Evolutionary conservation across 257 asterid genomes (phyloP).

Genomic region (Lycium barbarum): DNA sequence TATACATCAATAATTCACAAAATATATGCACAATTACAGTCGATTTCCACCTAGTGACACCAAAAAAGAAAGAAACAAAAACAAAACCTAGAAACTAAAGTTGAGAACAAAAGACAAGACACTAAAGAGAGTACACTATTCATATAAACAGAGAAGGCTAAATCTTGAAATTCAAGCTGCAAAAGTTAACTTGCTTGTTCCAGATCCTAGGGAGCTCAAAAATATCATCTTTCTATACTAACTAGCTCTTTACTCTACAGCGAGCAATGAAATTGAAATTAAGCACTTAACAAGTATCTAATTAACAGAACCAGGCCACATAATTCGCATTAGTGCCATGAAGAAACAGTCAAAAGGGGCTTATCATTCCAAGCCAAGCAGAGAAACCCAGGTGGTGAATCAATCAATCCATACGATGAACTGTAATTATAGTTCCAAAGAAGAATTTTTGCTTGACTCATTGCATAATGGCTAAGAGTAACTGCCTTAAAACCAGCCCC

Average conservation of each 20-base stretch:
- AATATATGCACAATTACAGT: constrained; percentile 42
- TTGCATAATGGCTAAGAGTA: constrained; percentile 80
- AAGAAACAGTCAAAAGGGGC: constrained; percentile 86
- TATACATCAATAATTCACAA: constrained; percentile 20
- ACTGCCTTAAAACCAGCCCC: constrained; percentile 75
- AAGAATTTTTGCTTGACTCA: constrained; percentile 85
- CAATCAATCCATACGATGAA: constrained; percentile 62
- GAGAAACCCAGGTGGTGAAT: constrained; percentile 78
- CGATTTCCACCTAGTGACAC: constrained; percentile 29
- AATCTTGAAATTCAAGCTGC: constrained; percentile 16
- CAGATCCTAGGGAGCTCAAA: constrained; percentile 39
- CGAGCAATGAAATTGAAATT: constrained; percentile 27
- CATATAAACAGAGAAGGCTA: constrained; percentile 33
- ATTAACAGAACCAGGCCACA: constrained; percentile 9
- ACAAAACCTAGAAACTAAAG: constrained; percentile 26
- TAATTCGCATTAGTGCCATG: constrained; percentile 67
- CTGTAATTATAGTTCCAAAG: constrained; percentile 85
- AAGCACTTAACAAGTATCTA: constrained; percentile 25
- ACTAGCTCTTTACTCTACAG: constrained; percentile 40
- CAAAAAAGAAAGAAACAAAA: constrained; percentile 16
- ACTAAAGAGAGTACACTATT: constrained; percentile 44
- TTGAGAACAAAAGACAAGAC: constrained; percentile 11
- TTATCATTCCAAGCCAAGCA: constrained; percentile 90
- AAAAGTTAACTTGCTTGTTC: constrained; percentile 29
- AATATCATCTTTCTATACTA: constrained; percentile 50